Base-by-base conservation (phyloP, 2,329 filamentous ascomycete genomes). In the Byssochlamys sp. region DNA sequence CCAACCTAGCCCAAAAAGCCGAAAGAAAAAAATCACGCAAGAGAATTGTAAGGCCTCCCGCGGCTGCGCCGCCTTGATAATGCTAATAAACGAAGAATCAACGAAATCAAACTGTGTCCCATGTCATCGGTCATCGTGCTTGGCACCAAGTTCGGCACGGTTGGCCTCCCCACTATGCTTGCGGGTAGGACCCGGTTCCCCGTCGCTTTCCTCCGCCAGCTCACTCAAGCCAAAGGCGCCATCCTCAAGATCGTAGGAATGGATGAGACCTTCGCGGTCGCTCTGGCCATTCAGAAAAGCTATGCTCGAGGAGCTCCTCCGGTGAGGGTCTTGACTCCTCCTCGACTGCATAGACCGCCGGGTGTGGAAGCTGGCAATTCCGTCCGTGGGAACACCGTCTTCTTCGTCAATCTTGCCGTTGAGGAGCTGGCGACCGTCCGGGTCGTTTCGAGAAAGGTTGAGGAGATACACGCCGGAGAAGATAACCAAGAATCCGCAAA, bases 401-500 rank as follows among this genome's bases (percentile, higher is more conserved):
- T 85, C 82, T 59, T 83, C 81, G 63, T 81, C 71, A 52, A 70
- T 58, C 49, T 76, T 85, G 56, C 83, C 82, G 55, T 83, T 81
- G 35, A 88, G 78, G 62, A 87, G 72, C 58, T 81, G 83, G 58
- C 81, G 84, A 55, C 91, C 91, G 67, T 95, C 86, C 1, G 94
- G 91, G 68, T 99, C 94, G 63, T 86, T 83, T 67, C 94, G 87
- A 0, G 92, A 96, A n/a, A 99, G 84, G 69, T 97, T 97, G 65
- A 97, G 83, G 4, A 97, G 84, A 74, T 97, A 97, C 55, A 97
- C 92, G 28, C 92, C 92, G 2, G 91, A 88, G 72, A 97, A 97
- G 60, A 95, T 97, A 63, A 94, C 85, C 58, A 97, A 83, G 77
- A 97, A 97, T 59, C 92, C 92, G 71, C 88, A 92, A 55, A 97